Conservation (phyloP, 2,329 filamentous ascomycete species). For the Fusarium hostae region DNA sequence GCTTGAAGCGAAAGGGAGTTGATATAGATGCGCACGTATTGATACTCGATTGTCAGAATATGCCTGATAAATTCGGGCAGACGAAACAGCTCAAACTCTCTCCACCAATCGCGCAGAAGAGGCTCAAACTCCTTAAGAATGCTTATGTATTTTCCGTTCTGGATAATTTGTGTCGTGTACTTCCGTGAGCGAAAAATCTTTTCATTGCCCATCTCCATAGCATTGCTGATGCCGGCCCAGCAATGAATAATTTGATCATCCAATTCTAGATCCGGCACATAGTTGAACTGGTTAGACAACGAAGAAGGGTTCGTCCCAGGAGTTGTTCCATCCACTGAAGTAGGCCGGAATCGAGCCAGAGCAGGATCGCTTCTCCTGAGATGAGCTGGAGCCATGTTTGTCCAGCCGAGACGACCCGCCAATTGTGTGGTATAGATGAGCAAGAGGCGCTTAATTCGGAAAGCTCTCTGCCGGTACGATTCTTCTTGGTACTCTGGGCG, state of each 20-base stretch:
- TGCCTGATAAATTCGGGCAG: slow-evolving; percentile 74
- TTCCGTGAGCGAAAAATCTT: slow-evolving; percentile 87
- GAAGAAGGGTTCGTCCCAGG: slow-evolving; percentile 69
- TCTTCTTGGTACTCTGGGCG: slow-evolving; percentile 78
- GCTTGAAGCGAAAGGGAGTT: slow-evolving; percentile 95
- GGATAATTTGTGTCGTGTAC: slow-evolving; percentile 88
- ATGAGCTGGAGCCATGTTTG: slow-evolving; percentile 87
- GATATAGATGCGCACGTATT: slow-evolving; percentile 93
- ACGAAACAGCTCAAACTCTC: slow-evolving; percentile 82
- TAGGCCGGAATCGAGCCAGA: slow-evolving; percentile 61
- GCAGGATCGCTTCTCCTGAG: slow-evolving; percentile 68
- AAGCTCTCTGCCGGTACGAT: slow-evolving; percentile 78
- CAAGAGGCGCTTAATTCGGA: slow-evolving; percentile 85
- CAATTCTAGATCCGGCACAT: slow-evolving; percentile 73
- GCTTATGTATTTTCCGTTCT: slow-evolving; percentile 84
- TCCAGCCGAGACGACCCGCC: slow-evolving; percentile 91
- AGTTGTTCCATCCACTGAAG: slow-evolving; percentile 67
- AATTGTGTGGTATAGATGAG: slow-evolving; percentile 93
- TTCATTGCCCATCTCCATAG: slow-evolving; percentile 92
- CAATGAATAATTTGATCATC: slow-evolving; percentile 82
- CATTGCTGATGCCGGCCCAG: slow-evolving; percentile 92
- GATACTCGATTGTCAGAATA: slow-evolving; percentile 92
- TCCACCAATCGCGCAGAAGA: slow-evolving; percentile 80
- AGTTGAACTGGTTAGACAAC: slow-evolving; percentile 69
- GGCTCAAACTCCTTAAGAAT: slow-evolving; percentile 85